Conservation (phyloP, 768 basidiomycete genomes). For the Trametes villosa region DNA sequence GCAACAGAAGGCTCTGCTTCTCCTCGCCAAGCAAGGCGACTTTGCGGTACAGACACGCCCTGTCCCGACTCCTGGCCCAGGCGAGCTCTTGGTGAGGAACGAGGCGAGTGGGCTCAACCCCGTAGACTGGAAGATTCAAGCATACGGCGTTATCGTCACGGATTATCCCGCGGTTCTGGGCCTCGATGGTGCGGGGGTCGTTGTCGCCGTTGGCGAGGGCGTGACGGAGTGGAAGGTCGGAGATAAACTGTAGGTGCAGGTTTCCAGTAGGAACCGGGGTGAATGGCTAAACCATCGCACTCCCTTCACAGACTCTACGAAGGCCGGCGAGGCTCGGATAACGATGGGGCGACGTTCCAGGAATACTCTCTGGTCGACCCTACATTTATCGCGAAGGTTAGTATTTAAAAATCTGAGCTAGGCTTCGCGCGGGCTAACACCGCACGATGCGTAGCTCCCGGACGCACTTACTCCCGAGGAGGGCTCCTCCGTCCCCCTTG, state of each 20-base stretch:
- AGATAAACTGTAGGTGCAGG: constrained; percentile 34
- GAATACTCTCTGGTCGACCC: constrained; percentile 20
- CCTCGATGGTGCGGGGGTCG: constrained; percentile 19
- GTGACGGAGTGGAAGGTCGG: constrained; percentile 37
- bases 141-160: constrained; percentile 27
- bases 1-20: constrained; percentile 24
- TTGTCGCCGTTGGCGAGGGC: constrained; percentile 38
- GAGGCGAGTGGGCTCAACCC: constrained; percentile 50
- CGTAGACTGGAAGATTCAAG: constrained; percentile 26
- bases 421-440: not conserved
- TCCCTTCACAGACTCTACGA: constrained; percentile 11
- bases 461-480: constrained; percentile 14
- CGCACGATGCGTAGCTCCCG: constrained; percentile 2
- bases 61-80: constrained; percentile 40
- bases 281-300: not conserved
- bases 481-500: constrained; percentile 12
- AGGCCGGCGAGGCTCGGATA: constrained; percentile 15
- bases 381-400: constrained; percentile 21
- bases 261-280: too few species aligned
- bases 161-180: constrained; percentile 31
- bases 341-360: constrained; percentile 20
- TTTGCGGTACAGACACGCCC: constrained; percentile 6
- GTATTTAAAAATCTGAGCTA: not conserved
- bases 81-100: constrained; percentile 48
- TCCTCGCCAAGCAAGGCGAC: constrained; percentile 13